These are phyloP conservation scores for Xylona heveae DNA, from an alignment of 495 filamentous ascomycete species.

Conservation along the genomic window DNA sequence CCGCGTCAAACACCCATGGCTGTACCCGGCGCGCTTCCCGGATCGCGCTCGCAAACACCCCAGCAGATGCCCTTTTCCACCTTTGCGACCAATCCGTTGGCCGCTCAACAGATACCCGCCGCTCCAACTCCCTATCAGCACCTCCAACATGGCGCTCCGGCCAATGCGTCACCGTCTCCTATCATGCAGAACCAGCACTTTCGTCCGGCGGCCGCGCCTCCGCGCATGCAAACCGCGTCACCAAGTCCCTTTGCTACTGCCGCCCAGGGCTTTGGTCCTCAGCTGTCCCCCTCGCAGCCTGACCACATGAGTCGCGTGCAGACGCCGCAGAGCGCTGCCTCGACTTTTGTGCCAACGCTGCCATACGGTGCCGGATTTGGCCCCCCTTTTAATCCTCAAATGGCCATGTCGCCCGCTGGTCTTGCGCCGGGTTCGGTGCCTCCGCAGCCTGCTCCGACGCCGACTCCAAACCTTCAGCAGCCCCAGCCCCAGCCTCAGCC, in stretches of 20 bases:
- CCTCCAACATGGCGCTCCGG: conserved; percentile 59
- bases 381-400: conserved; percentile 24
- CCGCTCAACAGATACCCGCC: conserved; percentile 28
- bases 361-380: conserved; percentile 22
- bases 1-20: conserved; percentile 57
- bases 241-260: conserved; percentile 80
- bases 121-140: conserved; percentile 56
- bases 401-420: conserved; percentile 19
- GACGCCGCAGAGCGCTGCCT: conserved; percentile 50
- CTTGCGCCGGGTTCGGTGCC: conserved; percentile 16
- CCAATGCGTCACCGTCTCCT: conserved; percentile 73
- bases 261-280: conserved; percentile 48
- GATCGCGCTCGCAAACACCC: conserved; percentile 83
- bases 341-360: conserved; percentile 26
- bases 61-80: conserved; percentile 47
- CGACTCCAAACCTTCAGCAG: conserved; percentile 24
- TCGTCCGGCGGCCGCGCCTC: conserved; percentile 39
- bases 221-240: conserved; percentile 73
- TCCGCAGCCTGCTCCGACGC: conserved; percentile 4
- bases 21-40: conserved; percentile 50
- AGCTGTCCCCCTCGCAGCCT: conserved; percentile 57
- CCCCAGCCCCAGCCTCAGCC: conserved; percentile 28
- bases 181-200: conserved; percentile 59
- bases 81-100: conserved; percentile 37
- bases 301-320: conserved; percentile 52